Percentiles rank a stretch among this genome's conserved stretches.
These are phyloP conservation scores for Psidium friedrichsthalianum DNA, from an alignment of 345 rosid species.

Conservation along the genomic window DNA sequence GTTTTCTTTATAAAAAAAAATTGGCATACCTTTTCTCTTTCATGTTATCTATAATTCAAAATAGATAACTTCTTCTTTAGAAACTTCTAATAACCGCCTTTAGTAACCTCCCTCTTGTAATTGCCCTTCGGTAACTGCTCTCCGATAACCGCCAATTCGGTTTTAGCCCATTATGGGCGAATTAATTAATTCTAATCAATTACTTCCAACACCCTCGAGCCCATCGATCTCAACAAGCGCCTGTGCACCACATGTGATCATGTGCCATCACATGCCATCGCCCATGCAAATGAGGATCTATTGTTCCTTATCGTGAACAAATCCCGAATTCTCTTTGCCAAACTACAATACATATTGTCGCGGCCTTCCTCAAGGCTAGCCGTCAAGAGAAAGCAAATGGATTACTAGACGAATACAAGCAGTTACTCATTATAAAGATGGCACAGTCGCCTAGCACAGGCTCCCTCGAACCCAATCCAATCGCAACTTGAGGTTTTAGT, in stretches of 20 bases:
- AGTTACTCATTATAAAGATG: not conserved
- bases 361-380: not conserved
- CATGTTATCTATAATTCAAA: no score
- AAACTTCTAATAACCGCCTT: no score
- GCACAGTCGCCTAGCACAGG: fast-evolving
- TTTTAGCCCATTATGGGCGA: no score
- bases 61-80: no score
- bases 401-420: not conserved
- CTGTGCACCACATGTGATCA: not conserved
- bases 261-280: not conserved
- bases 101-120: no score
- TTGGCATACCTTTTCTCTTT: no score
- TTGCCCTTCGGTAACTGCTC: no score
- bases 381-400: not conserved
- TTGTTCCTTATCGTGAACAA: not conserved
- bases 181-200: no score
- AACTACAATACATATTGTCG: not conserved
- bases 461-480: not conserved
- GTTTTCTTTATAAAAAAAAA: no score
- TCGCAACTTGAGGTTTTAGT: not conserved
- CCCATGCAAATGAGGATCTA: not conserved
- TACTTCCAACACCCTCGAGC: not conserved
- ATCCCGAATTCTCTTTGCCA: not conserved
- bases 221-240: not conserved
- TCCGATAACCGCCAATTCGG: no score